Conservation (phyloP, 2,329 filamentous ascomycete species). For the Trichoderma hamatum region DNA sequence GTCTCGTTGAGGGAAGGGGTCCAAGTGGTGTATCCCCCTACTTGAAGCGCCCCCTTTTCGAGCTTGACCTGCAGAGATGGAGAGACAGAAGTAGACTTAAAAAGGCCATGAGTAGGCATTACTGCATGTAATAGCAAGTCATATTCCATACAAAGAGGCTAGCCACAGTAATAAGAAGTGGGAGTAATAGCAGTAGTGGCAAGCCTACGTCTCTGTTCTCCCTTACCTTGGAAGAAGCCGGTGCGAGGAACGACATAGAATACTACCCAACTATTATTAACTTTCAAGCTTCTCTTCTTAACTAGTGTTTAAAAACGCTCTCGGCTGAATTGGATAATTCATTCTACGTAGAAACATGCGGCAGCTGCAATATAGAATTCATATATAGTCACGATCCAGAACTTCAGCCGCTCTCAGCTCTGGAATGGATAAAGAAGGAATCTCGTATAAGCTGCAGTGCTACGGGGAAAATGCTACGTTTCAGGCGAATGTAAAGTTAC, state of each 20-base stretch:
- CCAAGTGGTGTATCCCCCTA: neutral
- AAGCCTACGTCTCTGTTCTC: neutral
- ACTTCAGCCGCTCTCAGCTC: neutral
- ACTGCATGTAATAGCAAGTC: too few relatives aligned
- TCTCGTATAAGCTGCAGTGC: neutral
- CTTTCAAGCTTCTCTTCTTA: neutral
- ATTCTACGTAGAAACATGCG: neutral
- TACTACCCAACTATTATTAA: neutral
- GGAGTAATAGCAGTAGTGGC: neutral
- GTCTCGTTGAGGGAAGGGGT: neutral
- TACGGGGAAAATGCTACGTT: neutral
- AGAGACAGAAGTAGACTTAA: too few relatives aligned
- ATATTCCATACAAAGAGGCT: too few relatives aligned
- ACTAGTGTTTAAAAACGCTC: neutral
- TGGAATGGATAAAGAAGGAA: neutral
- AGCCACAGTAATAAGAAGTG: too few relatives aligned
- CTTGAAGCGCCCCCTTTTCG: neutral
- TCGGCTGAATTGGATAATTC: constrained; percentile 7
- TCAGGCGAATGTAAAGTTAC: neutral
- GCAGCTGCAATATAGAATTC: neutral
- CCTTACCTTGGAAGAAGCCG: neutral
- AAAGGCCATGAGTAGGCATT: too few relatives aligned
- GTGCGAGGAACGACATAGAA: neutral
- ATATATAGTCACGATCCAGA: neutral
- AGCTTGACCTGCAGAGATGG: neutral